phyloP scores from a whole-genome alignment of 2,329 filamentous ascomycete genomes.

The Falciphora oryzae region DNA sequence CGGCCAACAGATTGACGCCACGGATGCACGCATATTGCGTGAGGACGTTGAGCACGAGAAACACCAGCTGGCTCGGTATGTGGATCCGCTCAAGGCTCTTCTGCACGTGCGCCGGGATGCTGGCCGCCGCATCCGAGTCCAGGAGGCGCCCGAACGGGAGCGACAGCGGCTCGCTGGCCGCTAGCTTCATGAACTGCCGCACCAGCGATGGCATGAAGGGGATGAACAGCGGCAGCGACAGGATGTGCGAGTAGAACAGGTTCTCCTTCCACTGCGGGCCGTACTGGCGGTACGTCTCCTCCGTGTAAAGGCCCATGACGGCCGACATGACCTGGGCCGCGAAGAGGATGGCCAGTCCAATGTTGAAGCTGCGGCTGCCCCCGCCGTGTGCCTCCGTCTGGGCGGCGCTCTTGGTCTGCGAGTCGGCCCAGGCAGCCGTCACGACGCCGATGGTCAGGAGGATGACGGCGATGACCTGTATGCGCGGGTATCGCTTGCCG shows the following conservation, averaged over 20 bases:
- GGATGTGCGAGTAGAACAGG: slow-evolving; percentile 78
- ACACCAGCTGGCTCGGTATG: slow-evolving; percentile 65
- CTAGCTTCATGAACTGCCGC: slow-evolving; percentile 58
- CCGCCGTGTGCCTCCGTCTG: slow-evolving; percentile 22
- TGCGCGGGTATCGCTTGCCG: slow-evolving; percentile 74
- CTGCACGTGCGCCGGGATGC: slow-evolving; percentile 29
- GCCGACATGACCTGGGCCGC: slow-evolving; percentile 85
- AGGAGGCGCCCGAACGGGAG: slow-evolving; percentile 20
- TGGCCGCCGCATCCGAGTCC: slow-evolving; percentile 18
- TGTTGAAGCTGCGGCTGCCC: slow-evolving; percentile 42
- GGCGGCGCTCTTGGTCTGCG: slow-evolving; percentile 65
- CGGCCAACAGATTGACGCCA: slow-evolving; percentile 89
- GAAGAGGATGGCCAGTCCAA: slow-evolving; percentile 76
- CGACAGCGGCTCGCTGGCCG: slow-evolving; percentile 55
- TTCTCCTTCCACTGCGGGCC: slow-evolving; percentile 93
- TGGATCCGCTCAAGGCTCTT: slow-evolving; percentile 31
- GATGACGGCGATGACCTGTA: slow-evolving; percentile 76
- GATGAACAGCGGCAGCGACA: slow-evolving; percentile 71
- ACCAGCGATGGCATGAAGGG: slow-evolving; percentile 63
- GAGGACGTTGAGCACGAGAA: slow-evolving; percentile 68
- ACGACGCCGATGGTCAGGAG: slow-evolving; percentile 83
- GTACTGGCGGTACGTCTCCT: slow-evolving; percentile 80
- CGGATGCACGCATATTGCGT: slow-evolving; percentile 95
- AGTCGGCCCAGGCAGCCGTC: slow-evolving; percentile 83
- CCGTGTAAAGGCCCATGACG: slow-evolving; percentile 91